Base-by-base conservation (phyloP, 2,329 filamentous ascomycete species). In the Colletotrichum sp. region DNA sequence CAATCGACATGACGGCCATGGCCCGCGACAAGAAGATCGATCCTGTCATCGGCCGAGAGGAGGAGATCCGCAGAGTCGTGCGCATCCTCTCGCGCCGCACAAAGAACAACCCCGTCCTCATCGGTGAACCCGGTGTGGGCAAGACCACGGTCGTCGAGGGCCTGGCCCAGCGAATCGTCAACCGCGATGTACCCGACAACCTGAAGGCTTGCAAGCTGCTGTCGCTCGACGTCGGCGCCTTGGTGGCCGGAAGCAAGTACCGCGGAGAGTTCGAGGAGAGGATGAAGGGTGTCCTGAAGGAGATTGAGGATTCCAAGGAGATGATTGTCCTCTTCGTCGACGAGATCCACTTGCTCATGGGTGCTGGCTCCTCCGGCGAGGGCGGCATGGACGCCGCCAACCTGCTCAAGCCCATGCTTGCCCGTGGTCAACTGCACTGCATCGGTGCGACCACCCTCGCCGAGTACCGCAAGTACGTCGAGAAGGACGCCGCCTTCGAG, bases 351-450 rank as follows among this genome's bases (percentile, higher is more conserved):
- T 90, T 99, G 78, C 93, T 99, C 77, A 99, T 99, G 97, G 97
- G 97, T 75, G 97, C 97, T 79, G 97, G 97, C 76, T 93, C 96
- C 48, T 96, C 95, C 71, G 97, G 97, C 73, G 96, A 99, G 84
- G 97, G 97, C 78, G 97, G 97, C 80, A 99, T 99, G 97, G 97
- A 99, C 83, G 97, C 97, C 66, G 97, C 97, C 81, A 99, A 99
- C 84, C 88, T 99, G 81, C 91, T 99, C 78, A 99, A 99, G 89
- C 97, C 97, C 74, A 99, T 99, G 96, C 92, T 99, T 79, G 97
- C 97, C 76, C 93, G 97, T 83, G 97, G 97, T 70, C 96, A 99
- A 84, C 90, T 99, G 75, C 97, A 99, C 89, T 99, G 97, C 83
- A 99, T 99, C 78, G 97, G 97, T 85, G 97, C 97, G 7, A 99